phyloP scores from a whole-genome alignment of 768 basidiomycete genomes.

The Lactarius psammicola region DNA sequence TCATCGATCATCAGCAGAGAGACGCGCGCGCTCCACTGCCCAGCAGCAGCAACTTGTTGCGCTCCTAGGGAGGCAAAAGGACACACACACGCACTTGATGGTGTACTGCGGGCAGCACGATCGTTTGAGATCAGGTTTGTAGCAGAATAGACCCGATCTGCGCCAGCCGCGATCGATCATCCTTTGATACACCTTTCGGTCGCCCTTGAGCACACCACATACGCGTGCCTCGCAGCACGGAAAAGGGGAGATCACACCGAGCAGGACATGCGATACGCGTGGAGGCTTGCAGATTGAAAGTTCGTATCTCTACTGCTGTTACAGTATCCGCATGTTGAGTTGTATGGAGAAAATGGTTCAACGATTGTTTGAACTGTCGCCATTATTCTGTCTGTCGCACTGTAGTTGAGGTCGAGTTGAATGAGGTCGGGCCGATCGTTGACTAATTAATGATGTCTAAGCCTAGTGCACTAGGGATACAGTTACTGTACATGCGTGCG shows the following conservation, averaged over 20 bases:
- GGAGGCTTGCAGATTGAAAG: slow-evolving; percentile 7
- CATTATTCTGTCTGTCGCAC: background rate
- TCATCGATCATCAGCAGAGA: no score
- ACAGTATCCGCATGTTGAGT: slow-evolving; percentile 23
- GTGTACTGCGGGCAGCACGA: slow-evolving; percentile 96
- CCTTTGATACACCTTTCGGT: slow-evolving; percentile 62
- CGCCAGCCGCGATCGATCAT: slow-evolving; percentile 89
- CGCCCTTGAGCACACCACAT: background rate
- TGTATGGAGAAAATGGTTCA: slow-evolving; percentile 6
- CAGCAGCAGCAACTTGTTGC: background rate
- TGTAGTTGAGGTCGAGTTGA: background rate
- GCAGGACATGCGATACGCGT: slow-evolving; percentile 25
- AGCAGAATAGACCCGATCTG: slow-evolving; percentile 78
- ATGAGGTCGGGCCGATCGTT: background rate
- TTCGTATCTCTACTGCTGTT: background rate
- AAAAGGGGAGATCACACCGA: slow-evolving; percentile 12
- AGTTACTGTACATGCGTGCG: slow-evolving; percentile 10
- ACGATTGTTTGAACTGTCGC: slow-evolving; percentile 3
- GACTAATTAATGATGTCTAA: background rate
- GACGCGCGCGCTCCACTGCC: slow-evolving; percentile 5
- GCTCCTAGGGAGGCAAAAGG: no score
- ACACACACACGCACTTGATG: slow-evolving; percentile 70
- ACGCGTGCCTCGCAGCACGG: background rate
- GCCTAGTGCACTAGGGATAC: slow-evolving; percentile 3
- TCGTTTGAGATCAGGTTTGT: slow-evolving; percentile 76